These are phyloP conservation scores for Kwoniella mangroviensis DNA, from an alignment of 768 basidiomycete genomes.

Conservation along the genomic window DNA sequence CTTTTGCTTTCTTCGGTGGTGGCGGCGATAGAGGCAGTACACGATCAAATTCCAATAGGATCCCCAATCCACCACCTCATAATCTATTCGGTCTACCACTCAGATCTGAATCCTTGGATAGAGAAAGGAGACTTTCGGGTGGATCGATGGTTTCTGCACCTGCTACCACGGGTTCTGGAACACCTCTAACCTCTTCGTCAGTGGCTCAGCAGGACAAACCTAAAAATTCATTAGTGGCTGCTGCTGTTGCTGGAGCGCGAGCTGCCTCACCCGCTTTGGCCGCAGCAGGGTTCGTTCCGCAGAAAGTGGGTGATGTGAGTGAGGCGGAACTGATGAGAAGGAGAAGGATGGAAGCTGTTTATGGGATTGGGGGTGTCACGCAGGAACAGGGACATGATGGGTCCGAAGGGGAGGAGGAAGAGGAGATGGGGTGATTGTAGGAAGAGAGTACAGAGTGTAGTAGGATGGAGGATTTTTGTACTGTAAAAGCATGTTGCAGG, in stretches of 20 bases:
- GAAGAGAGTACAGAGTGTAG: too few species aligned
- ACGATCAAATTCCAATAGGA: neutral
- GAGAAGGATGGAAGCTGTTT: conserved; percentile 60
- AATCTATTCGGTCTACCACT: conserved; percentile 4
- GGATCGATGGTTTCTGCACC: conserved; percentile 3
- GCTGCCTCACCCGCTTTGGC: conserved; percentile 57
- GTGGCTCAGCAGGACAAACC: conserved; percentile 11
- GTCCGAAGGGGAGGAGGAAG: conserved; percentile 36
- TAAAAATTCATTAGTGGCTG: conserved; percentile 59
- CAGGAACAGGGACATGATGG: conserved; percentile 28
- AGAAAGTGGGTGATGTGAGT: conserved; percentile 66
- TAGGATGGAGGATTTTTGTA: too few species aligned
- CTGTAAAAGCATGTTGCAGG: too few species aligned
- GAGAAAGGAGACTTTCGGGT: neutral
- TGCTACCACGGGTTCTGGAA: neutral
- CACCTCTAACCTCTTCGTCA: neutral
- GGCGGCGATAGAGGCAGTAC: neutral
- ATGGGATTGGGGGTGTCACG: conserved; percentile 56
- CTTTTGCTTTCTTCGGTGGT: conserved; percentile 52
- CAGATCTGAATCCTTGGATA: neutral
- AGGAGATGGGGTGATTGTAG: neutral
- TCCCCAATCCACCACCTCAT: neutral
- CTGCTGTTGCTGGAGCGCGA: conserved; percentile 74
- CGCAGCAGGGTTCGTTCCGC: conserved; percentile 43
- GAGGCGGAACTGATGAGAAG: conserved; percentile 70